Conservation (phyloP, 2,329 filamentous ascomycete species). For the Colletotrichum sp. region DNA sequence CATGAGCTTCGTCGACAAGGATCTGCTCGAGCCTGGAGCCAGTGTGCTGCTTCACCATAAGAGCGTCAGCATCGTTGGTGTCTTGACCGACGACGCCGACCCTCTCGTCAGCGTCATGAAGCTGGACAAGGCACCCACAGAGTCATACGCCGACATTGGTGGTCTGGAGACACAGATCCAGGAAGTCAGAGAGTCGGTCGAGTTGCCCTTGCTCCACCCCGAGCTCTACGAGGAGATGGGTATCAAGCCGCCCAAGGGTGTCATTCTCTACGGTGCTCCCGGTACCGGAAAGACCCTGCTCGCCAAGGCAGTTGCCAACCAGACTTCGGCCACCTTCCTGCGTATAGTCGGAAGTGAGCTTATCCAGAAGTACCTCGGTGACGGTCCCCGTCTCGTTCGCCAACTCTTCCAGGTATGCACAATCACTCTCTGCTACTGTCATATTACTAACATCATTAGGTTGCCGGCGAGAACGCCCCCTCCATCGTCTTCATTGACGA, state of each 20-base stretch:
- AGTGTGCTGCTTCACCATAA: slow-evolving; percentile 97
- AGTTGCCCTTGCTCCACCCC: slow-evolving; percentile 91
- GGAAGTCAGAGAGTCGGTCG: slow-evolving; percentile 96
- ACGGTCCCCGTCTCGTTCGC: slow-evolving; percentile 91
- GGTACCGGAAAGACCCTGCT: slow-evolving; percentile 97
- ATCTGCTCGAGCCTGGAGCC: slow-evolving; percentile 92
- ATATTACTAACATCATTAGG: slow-evolving; percentile 48
- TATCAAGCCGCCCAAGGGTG: slow-evolving; percentile 99
- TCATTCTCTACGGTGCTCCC: slow-evolving; percentile 96
- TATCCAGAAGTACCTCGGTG: slow-evolving; percentile 97
- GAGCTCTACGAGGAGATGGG: slow-evolving; percentile 99
- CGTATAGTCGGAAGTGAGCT: slow-evolving; percentile 98
- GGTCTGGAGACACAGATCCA: slow-evolving; percentile 95
- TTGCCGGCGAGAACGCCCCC: slow-evolving; percentile 93
- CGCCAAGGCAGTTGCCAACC: slow-evolving; percentile 98
- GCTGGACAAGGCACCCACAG: slow-evolving; percentile 96
- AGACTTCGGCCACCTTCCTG: slow-evolving; percentile 97
- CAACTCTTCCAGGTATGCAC: slow-evolving; percentile 83
- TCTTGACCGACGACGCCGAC: slow-evolving; percentile 94
- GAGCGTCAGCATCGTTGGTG: slow-evolving; percentile 95
- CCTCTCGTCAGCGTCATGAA: slow-evolving; percentile 99
- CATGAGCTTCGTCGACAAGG: slow-evolving; percentile 99
- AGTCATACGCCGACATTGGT: slow-evolving; percentile 98
- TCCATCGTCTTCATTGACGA: slow-evolving; percentile 99
- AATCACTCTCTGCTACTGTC: no score